These are phyloP conservation scores for Tephrocybe sp. DNA, from an alignment of 768 basidiomycete genomes.

Conservation along the genomic window DNA sequence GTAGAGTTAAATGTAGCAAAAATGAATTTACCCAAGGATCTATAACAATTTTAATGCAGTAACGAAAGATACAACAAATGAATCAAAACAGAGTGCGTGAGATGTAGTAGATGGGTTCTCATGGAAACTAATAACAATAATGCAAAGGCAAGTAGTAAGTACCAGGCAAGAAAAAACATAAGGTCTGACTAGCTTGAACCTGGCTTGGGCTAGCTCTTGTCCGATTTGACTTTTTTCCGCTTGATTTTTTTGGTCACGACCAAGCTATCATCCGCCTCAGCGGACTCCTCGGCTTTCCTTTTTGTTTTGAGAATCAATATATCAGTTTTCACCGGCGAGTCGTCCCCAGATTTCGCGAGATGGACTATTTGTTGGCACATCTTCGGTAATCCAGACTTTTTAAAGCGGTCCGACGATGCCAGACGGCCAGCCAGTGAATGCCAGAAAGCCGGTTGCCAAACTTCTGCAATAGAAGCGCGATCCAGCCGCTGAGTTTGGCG, in stretches of 20 bases:
- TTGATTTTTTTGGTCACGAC: constrained; percentile 29
- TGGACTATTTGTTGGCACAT: constrained; percentile 64
- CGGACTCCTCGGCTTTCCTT: constrained; percentile 38
- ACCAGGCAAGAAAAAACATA: too few relatives aligned
- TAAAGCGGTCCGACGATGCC: constrained; percentile 55
- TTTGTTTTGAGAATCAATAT: constrained; percentile 23
- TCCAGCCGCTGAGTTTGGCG: constrained; percentile 60
- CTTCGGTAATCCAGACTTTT: constrained; percentile 60
- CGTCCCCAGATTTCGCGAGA: constrained; percentile 17
- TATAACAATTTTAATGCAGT: not conserved
- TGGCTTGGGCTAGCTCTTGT: constrained; percentile 20
- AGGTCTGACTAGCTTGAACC: not conserved
- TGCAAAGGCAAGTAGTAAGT: too few relatives aligned
- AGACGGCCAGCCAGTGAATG: constrained; percentile 46
- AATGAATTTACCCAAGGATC: constrained; percentile 3
- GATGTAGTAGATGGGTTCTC: too few relatives aligned
- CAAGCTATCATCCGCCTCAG: constrained; percentile 18
- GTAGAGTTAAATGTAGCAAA: constrained; percentile 3
- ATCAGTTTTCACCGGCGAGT: constrained; percentile 14
- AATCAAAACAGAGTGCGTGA: not conserved
- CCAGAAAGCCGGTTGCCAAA: constrained; percentile 69
- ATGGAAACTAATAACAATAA: too few relatives aligned
- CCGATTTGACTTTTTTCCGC: constrained; percentile 47
- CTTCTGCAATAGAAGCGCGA: constrained; percentile 25
- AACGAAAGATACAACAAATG: too few relatives aligned